These are phyloP conservation scores for Colletotrichum sp. DNA, from an alignment of 2,329 filamentous ascomycete species.

Conservation along the genomic window DNA sequence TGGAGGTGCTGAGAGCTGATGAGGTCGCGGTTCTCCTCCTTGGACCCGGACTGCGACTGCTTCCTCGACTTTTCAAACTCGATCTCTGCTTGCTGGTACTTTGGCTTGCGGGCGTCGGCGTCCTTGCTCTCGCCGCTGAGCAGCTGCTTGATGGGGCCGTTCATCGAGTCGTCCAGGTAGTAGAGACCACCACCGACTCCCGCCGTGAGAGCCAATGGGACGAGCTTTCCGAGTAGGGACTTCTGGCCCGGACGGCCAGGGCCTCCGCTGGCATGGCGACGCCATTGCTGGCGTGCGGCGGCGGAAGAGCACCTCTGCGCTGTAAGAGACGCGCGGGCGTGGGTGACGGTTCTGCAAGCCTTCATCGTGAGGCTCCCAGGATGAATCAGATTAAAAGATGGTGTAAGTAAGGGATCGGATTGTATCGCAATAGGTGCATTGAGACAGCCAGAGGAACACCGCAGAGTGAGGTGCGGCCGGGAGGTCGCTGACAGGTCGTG, in stretches of 20 bases:
- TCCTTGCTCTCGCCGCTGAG: background rate
- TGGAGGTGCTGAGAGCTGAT: constrained; percentile 88
- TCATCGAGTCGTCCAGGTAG: constrained; percentile 33
- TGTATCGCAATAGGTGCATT: background rate
- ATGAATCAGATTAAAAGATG: background rate
- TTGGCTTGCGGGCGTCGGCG: constrained; percentile 2
- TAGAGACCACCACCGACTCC: constrained; percentile 43
- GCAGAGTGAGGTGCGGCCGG: background rate
- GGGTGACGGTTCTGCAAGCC: constrained; percentile 8
- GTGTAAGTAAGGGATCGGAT: background rate
- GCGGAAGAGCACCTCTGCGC: constrained; percentile 10
- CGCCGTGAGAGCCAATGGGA: background rate
- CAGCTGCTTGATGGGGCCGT: constrained; percentile 12
- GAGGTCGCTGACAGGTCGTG: constrained; percentile 20
- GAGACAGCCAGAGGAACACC: background rate
- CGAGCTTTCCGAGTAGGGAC: background rate
- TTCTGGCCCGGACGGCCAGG: background rate
- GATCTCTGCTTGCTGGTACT: constrained; percentile 55
- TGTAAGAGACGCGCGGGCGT: constrained; percentile 15
- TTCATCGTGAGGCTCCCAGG: background rate
- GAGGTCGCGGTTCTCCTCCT: constrained; percentile 76
- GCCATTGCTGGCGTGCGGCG: constrained; percentile 2
- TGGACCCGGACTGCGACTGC: constrained; percentile 59
- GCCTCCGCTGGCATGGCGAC: constrained; percentile 7
- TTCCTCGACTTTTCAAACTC: constrained; percentile 71